A percentile compares a stretch with the other conserved stretches of the same genome.
These are phyloP conservation scores for Naganishia liquefaciens DNA, from an alignment of 1,284 basidiomycete species.

Conservation along the genomic window DNA sequence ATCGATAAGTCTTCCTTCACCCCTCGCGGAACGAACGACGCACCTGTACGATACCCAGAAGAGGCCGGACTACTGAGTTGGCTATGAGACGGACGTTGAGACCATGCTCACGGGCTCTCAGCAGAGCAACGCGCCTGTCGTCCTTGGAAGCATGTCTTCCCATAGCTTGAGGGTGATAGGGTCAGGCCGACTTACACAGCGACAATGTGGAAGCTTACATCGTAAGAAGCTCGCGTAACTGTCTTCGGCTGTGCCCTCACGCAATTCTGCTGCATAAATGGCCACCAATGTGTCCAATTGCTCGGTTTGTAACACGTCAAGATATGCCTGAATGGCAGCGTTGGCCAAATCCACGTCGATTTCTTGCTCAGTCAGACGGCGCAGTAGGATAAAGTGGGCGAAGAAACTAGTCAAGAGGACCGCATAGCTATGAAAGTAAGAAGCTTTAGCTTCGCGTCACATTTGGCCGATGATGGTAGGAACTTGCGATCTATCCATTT, in stretches of 20 bases:
- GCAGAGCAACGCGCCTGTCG: slow-evolving; percentile 72
- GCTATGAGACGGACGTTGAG: slow-evolving; percentile 82
- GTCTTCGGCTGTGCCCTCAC: slow-evolving; percentile 81
- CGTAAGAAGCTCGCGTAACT: slow-evolving; percentile 90
- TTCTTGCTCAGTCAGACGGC: slow-evolving; percentile 74
- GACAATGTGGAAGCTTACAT: slow-evolving; percentile 43
- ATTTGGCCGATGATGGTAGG: background rate
- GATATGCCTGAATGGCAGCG: slow-evolving; percentile 82
- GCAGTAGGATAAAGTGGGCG: slow-evolving; percentile 87
- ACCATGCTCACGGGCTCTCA: slow-evolving; percentile 76
- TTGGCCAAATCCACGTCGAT: slow-evolving; percentile 75
- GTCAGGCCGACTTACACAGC: background rate
- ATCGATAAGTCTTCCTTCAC: slow-evolving; percentile 35
- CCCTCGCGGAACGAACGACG: slow-evolving; percentile 39
- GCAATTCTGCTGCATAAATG: slow-evolving; percentile 86
- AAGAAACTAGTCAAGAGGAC: slow-evolving; percentile 74
- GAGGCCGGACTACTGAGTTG: slow-evolving; percentile 71
- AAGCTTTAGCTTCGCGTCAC: background rate
- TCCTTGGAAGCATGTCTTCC: slow-evolving; percentile 67
- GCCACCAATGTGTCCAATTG: slow-evolving; percentile 84
- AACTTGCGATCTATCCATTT: slow-evolving; percentile 29
- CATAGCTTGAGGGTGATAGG: slow-evolving; percentile 58
- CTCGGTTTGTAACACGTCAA: slow-evolving; percentile 80
- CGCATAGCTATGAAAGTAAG: slow-evolving; percentile 32
- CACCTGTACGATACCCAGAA: slow-evolving; percentile 72